These are phyloP conservation scores for Funneliformis mosseae DNA, from an alignment of 192 early-diverging fungal species.

Conservation along the genomic window DNA sequence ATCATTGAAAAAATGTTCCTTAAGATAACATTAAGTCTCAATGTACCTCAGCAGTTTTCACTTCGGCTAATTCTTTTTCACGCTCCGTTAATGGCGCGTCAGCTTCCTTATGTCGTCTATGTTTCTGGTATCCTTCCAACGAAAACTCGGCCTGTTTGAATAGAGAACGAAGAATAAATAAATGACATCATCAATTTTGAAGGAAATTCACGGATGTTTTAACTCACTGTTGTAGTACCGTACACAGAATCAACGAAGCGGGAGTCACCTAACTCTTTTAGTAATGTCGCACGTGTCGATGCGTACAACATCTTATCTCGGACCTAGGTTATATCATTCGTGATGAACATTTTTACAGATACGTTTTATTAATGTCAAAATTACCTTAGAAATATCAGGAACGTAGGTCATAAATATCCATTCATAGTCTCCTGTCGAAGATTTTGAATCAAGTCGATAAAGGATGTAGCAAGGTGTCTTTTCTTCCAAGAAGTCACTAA, in stretches of 20 bases:
- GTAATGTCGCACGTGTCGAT: constrained; percentile 76
- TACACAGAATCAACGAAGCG: constrained; percentile 83
- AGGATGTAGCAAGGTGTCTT: constrained; percentile 67
- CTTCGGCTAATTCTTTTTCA: constrained; percentile 75
- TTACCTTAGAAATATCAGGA: constrained; percentile 71
- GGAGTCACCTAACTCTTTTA: constrained; percentile 79
- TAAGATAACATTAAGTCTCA: constrained; percentile 14
- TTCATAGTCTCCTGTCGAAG: constrained; percentile 44
- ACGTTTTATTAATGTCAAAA: neutral
- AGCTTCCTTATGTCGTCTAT: constrained; percentile 61
- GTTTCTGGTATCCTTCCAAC: constrained; percentile 63
- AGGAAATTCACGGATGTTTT: neutral
- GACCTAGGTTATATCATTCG: constrained; percentile 39
- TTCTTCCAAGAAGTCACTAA: constrained; percentile 54
- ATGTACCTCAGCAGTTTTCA: constrained; percentile 61
- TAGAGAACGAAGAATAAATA: neutral
- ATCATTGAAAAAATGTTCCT: neutral
- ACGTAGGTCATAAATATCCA: constrained; percentile 84
- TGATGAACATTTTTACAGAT: neutral
- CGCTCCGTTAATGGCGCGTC: constrained; percentile 83
- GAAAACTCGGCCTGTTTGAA: constrained; percentile 62
- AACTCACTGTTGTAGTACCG: constrained; percentile 66
- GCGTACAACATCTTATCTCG: constrained; percentile 97
- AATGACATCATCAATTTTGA: neutral
- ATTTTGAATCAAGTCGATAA: constrained; percentile 57